phyloP scores from a whole-genome alignment of 352 stramenopile genomes.

The Globisporangium cylindrosporum region DNA sequence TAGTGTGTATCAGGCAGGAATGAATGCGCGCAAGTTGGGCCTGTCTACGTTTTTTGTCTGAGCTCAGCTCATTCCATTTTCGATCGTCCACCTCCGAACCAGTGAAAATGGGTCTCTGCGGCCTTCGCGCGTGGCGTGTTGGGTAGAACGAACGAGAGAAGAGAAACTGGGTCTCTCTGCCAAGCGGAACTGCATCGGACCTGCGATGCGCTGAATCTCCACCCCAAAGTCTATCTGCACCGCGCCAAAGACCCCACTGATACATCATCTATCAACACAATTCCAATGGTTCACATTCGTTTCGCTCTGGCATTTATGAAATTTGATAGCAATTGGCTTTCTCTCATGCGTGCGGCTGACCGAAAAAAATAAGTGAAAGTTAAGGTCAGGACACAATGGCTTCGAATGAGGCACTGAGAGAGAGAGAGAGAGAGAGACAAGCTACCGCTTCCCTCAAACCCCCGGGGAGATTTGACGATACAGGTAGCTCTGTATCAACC shows the following conservation, averaged over 20 bases:
- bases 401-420: neutral
- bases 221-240: neutral
- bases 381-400: neutral
- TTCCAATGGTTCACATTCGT: neutral
- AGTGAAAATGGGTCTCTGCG: neutral
- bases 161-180: neutral
- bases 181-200: neutral
- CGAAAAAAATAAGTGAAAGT: neutral
- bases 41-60: slow-evolving; percentile 11
- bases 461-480: too few relatives aligned
- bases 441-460: too few relatives aligned
- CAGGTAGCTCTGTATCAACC: too few relatives aligned
- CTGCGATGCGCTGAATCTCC: neutral
- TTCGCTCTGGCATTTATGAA: neutral
- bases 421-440: too few relatives aligned
- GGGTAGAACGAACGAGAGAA: neutral
- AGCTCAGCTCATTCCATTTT: neutral
- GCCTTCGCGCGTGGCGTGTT: neutral
- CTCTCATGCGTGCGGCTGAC: neutral
- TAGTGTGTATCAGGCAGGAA: neutral
- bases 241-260: neutral
- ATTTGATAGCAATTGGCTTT: too few relatives aligned
- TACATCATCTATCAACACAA: neutral
- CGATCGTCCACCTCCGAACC: neutral
- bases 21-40: neutral